phyloP scores from a whole-genome alignment of 2,329 filamentous ascomycete species.

The Trichoderma lentiforme region DNA sequence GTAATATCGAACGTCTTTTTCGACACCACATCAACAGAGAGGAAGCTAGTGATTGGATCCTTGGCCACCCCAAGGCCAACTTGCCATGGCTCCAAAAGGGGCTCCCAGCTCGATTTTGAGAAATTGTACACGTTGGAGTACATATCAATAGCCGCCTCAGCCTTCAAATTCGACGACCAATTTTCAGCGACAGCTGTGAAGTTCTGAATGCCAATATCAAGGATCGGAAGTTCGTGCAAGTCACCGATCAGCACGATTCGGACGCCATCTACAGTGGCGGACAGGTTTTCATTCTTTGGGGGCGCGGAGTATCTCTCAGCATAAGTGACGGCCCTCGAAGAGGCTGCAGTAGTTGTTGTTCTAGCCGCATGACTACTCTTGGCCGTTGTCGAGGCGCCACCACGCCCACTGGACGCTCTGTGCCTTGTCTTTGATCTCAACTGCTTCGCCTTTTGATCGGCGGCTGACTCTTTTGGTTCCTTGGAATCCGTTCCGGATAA shows the following conservation, averaged over 20 bases:
- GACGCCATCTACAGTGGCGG: conserved; percentile 81
- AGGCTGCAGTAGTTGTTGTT: conserved; percentile 33
- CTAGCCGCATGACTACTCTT: conserved; percentile 41
- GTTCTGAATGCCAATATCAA: conserved; percentile 89
- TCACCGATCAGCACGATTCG: conserved; percentile 94
- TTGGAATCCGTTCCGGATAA: conserved; percentile 64
- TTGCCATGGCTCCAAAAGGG: conserved; percentile 92
- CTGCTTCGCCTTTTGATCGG: conserved; percentile 56
- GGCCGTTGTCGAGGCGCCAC: conserved; percentile 48
- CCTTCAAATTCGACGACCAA: conserved; percentile 85
- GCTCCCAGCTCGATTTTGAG: conserved; percentile 97
- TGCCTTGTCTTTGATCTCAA: conserved; percentile 50
- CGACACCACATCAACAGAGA: conserved; percentile 83
- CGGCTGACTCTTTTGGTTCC: conserved; percentile 33
- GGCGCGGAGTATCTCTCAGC: conserved; percentile 17
- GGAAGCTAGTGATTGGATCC: conserved; percentile 67
- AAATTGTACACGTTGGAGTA: conserved; percentile 99
- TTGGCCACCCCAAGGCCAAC: conserved; percentile 86
- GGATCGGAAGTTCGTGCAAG: conserved; percentile 87
- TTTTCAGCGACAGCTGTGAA: conserved; percentile 83
- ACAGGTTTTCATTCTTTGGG: conserved; percentile 66
- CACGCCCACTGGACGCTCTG: conserved; percentile 55
- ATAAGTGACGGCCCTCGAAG: conserved; percentile 21
- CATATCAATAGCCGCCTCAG: conserved; percentile 85
- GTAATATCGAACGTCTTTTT: conserved; percentile 90